Evolutionary conservation across 1,284 basidiomycete genomes (phyloP).

Genomic region (Pterulicium gracile): DNA sequence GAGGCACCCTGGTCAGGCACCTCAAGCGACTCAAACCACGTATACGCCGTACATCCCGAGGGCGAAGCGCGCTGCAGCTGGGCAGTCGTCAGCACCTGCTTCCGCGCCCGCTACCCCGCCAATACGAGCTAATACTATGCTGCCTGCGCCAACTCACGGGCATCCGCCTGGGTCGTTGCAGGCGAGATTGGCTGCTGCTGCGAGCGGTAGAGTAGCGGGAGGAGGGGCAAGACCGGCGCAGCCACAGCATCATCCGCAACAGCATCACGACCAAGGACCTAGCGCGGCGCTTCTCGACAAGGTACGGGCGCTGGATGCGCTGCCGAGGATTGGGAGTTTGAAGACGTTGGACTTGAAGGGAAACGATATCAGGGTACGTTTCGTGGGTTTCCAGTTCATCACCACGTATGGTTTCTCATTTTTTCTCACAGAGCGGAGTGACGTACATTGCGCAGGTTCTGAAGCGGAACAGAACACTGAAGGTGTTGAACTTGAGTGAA

Average conservation of each 20-base stretch:
- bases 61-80: constrained; percentile 31
- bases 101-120: constrained; percentile 23
- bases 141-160: background rate
- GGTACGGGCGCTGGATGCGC: constrained; percentile 72
- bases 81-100: constrained; percentile 34
- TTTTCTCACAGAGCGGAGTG: constrained; percentile 53
- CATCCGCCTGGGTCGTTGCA: constrained; percentile 13
- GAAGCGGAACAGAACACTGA: constrained; percentile 91
- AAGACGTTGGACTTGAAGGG: constrained; percentile 85
- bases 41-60: constrained; percentile 76
- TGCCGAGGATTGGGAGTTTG: constrained; percentile 78
- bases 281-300: constrained; percentile 69
- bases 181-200: background rate
- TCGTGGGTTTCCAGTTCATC: constrained; percentile 2
- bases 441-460: constrained; percentile 90
- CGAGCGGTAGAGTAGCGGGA: background rate
- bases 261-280: constrained; percentile 29
- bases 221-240: background rate
- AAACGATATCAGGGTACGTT: constrained; percentile 82
- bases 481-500: constrained; percentile 88
- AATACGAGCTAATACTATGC: background rate
- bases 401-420: constrained; percentile 8
- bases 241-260: constrained; percentile 3
- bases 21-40: constrained; percentile 42
- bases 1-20: constrained; percentile 22